These are phyloP conservation scores for Fusarium continuum DNA, from an alignment of 2,329 filamentous ascomycete species.

Conservation along the genomic window DNA sequence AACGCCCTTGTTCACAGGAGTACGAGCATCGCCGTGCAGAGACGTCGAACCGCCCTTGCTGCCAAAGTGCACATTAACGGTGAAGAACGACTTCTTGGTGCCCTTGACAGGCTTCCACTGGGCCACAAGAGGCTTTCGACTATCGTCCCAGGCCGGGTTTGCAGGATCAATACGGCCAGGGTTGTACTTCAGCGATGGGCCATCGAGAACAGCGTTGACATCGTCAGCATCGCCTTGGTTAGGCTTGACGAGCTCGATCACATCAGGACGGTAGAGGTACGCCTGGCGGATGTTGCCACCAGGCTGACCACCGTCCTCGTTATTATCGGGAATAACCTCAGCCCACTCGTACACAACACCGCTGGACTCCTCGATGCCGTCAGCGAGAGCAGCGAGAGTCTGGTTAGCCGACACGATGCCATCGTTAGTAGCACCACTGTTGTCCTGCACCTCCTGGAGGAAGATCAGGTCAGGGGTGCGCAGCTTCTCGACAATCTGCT, in stretches of 20 bases:
- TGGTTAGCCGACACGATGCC: slow-evolving; percentile 64
- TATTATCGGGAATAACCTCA: slow-evolving; percentile 67
- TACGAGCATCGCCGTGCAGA: slow-evolving; percentile 71
- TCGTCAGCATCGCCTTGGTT: slow-evolving; percentile 64
- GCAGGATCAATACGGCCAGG: slow-evolving; percentile 73
- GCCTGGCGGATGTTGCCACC: slow-evolving; percentile 77
- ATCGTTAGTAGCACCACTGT: slow-evolving; percentile 68
- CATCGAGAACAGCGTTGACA: slow-evolving; percentile 64
- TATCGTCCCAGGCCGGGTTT: slow-evolving; percentile 67
- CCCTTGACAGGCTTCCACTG: slow-evolving; percentile 68
- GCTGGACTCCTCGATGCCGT: slow-evolving; percentile 59
- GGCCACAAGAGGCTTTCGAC: slow-evolving; percentile 74
- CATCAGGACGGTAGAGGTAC: slow-evolving; percentile 72
- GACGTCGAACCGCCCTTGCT: slow-evolving; percentile 73
- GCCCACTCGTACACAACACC: slow-evolving; percentile 67
- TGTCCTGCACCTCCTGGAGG: slow-evolving; percentile 76
- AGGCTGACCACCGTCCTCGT: slow-evolving; percentile 70
- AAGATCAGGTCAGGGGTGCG: slow-evolving; percentile 72
- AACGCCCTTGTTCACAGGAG: slow-evolving; percentile 72
- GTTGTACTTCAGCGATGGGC: slow-evolving; percentile 70
- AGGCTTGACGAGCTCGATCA: slow-evolving; percentile 67
- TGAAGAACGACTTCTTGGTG: slow-evolving; percentile 67
- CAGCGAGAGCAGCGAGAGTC: slow-evolving; percentile 65
- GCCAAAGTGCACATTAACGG: slow-evolving; percentile 74
- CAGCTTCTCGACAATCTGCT: slow-evolving; percentile 72